Evolutionary conservation across 2,329 filamentous ascomycete genomes (phyloP).

Genomic region (Ramularia endophylla): DNA sequence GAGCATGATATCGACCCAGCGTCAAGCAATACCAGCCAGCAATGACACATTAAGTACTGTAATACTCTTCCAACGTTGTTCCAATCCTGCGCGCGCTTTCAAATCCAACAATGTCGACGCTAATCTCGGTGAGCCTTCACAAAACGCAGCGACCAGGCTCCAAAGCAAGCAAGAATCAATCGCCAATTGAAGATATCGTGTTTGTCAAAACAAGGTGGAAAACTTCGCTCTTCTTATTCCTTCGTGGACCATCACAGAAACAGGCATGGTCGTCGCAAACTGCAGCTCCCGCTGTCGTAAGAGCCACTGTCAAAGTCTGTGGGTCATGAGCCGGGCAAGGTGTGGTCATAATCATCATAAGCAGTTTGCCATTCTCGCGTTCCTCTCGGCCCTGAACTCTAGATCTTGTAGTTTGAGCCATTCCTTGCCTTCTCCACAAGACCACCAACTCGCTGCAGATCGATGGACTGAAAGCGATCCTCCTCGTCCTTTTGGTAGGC

Average conservation of each 20-base stretch:
- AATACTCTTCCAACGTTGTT: conserved; percentile 1
- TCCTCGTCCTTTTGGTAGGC: conserved; percentile 80
- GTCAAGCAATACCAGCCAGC: conserved; percentile 7
- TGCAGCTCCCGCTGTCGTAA: conserved; percentile 14
- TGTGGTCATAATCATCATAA: conserved; percentile 20
- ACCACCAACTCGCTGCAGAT: conserved; percentile 90
- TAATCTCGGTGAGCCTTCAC: background rate
- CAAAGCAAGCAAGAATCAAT: too few relatives aligned
- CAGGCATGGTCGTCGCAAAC: conserved; percentile 8
- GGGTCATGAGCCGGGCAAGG: conserved; percentile 12
- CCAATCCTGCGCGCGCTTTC: background rate
- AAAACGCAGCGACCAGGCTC: background rate
- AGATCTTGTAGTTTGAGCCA: conserved; percentile 13
- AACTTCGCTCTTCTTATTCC: background rate
- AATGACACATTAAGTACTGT: conserved; percentile 16
- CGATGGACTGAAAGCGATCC: conserved; percentile 62
- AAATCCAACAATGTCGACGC: background rate
- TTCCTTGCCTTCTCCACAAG: conserved; percentile 72
- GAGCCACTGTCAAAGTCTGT: conserved; percentile 9
- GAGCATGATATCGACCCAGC: too few relatives aligned
- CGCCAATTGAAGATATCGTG: conserved; percentile 3
- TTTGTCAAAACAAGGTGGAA: conserved; percentile 2
- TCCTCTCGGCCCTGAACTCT: conserved; percentile 8
- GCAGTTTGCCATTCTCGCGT: conserved; percentile 14
- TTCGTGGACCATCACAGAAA: conserved; percentile 5